These are phyloP conservation scores for Hyphopichia fennica DNA, from an alignment of 1,139 yeast species.

Conservation along the genomic window DNA sequence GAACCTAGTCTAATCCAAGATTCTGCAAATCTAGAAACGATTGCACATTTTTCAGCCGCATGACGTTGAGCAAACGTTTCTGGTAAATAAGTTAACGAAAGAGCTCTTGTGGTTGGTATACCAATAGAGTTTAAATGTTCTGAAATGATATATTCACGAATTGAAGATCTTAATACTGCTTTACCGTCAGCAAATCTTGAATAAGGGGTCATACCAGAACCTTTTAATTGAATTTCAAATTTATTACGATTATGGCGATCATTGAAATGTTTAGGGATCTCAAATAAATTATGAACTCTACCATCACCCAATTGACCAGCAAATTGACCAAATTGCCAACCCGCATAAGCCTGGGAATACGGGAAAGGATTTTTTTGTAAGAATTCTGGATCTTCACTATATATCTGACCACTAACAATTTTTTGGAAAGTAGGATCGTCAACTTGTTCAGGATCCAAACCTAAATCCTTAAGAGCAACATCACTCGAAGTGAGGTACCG, in stretches of 20 bases:
- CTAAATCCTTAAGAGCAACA: constrained; percentile 61
- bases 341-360: constrained; percentile 90
- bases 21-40: constrained; percentile 81
- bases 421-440: constrained; percentile 48
- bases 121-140: constrained; percentile 82
- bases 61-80: constrained; percentile 74
- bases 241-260: constrained; percentile 24
- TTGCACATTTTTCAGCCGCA: constrained; percentile 76
- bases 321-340: constrained; percentile 94
- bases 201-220: constrained; percentile 88
- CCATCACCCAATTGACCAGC: constrained; percentile 99
- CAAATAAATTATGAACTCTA: constrained; percentile 80
- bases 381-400: constrained; percentile 19
- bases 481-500: constrained; percentile 59
- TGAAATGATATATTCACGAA: constrained; percentile 83
- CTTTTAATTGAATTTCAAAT: constrained; percentile 75
- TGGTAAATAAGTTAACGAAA: constrained; percentile 71
- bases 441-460: constrained; percentile 42
- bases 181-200: constrained; percentile 97
- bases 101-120: constrained; percentile 83
- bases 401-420: constrained; percentile 63
- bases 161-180: constrained; percentile 84
- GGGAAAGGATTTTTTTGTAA: constrained; percentile 59
- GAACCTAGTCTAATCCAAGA: constrained; percentile 87
- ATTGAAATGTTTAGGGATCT: constrained; percentile 39